phyloP scores from a whole-genome alignment of 2,329 filamentous ascomycete species.

The Exophiala calicioides region DNA sequence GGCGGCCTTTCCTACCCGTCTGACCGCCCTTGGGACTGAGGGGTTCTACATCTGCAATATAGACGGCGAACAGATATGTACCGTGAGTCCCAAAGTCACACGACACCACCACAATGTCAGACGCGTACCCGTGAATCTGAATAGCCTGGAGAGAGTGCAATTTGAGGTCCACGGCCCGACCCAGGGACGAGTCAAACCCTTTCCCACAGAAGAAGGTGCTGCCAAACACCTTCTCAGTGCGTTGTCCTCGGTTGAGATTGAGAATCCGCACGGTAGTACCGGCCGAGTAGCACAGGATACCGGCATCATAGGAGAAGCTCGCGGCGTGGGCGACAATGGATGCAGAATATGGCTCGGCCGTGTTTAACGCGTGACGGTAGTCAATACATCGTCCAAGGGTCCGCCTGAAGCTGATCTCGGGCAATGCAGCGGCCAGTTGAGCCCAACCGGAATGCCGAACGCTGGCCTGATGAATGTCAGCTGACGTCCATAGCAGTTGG shows the following conservation, averaged over 20 bases:
- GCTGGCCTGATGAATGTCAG: conserved; percentile 38
- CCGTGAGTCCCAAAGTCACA: conserved; percentile 49
- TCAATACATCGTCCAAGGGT: conserved; percentile 61
- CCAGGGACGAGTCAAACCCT: background rate
- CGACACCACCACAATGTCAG: conserved; percentile 60
- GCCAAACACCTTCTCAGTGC: conserved; percentile 58
- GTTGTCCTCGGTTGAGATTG: conserved; percentile 54
- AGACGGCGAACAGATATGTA: conserved; percentile 58
- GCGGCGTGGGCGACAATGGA: conserved; percentile 62
- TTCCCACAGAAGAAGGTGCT: conserved; percentile 48
- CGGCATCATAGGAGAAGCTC: conserved; percentile 63
- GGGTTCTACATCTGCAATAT: conserved; percentile 36
- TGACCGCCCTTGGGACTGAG: no score
- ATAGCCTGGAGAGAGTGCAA: conserved; percentile 35
- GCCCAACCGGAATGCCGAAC: conserved; percentile 38
- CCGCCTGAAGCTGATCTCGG: conserved; percentile 45
- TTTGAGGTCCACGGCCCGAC: conserved; percentile 22
- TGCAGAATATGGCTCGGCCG: conserved; percentile 62
- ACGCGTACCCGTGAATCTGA: conserved; percentile 58
- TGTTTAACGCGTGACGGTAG: conserved; percentile 55
- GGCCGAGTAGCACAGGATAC: conserved; percentile 65
- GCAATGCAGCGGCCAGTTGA: conserved; percentile 47
- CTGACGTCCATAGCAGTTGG: conserved; percentile 7
- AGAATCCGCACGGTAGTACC: conserved; percentile 59
- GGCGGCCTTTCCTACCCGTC: conserved; percentile 3